Conservation (phyloP, 345 rosid genomes). For the Schrenkiella parvula region DNA sequence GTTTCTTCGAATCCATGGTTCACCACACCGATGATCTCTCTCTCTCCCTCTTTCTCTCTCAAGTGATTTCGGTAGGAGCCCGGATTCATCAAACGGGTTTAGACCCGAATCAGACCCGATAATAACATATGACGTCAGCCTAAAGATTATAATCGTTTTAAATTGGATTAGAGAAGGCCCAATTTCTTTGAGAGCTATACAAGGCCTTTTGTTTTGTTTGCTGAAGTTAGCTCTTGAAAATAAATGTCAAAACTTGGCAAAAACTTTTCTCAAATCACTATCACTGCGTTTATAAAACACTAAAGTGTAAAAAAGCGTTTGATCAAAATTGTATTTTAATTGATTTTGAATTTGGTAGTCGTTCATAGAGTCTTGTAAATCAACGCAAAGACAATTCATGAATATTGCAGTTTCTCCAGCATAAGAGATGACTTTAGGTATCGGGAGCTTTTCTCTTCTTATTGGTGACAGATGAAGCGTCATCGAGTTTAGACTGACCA, state of each 20-base stretch:
- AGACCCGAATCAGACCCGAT: not conserved
- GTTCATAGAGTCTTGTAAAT: not conserved
- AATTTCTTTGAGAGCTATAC: not conserved
- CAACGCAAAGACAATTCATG: not conserved
- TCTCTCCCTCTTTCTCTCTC: not conserved
- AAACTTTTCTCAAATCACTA: not conserved
- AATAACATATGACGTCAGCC: not conserved
- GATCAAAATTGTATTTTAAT: not conserved
- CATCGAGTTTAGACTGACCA: conserved; percentile 70
- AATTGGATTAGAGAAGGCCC: not conserved
- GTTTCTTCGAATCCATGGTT: conserved; percentile 43
- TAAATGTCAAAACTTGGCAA: not conserved
- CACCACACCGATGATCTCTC: conserved; percentile 11
- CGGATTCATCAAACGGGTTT: conserved; percentile 15
- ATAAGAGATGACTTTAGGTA: conserved; percentile 21
- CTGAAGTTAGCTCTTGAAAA: not conserved
- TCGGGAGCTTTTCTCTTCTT: conserved; percentile 76
- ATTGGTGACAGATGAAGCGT: conserved; percentile 41
- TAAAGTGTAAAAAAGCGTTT: not conserved
- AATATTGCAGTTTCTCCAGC: not conserved
- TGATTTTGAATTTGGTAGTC: not conserved
- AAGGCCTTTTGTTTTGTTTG: not conserved
- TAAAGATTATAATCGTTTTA: not conserved
- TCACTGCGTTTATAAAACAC: not conserved
- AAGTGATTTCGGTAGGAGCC: not conserved